These are phyloP conservation scores for Mycena sanguinolenta DNA, from an alignment of 768 basidiomycete genomes.

Conservation along the genomic window DNA sequence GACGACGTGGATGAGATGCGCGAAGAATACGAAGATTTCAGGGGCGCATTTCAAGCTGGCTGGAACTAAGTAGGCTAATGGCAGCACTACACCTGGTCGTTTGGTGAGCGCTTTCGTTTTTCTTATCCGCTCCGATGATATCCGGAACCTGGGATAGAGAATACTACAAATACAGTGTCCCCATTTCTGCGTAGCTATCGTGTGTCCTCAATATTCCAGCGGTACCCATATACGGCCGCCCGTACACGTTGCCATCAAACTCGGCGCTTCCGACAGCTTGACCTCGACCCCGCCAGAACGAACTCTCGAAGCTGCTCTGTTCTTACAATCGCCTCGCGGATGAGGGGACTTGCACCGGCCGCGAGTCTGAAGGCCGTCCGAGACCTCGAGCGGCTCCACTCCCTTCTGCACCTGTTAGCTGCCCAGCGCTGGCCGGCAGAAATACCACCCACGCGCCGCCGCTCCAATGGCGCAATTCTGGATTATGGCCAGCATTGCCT, in stretches of 20 bases:
- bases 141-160: constrained; percentile 18
- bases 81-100: too few relatives aligned
- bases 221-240: too few relatives aligned
- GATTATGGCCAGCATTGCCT: constrained; percentile 7
- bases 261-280: constrained; percentile 5
- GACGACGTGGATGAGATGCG: too few relatives aligned
- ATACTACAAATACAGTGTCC: constrained; percentile 18
- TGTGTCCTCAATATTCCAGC: not conserved
- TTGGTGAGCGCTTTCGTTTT: constrained; percentile 17
- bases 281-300: constrained; percentile 19
- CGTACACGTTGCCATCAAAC: too few relatives aligned
- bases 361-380: constrained; percentile 20
- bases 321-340: constrained; percentile 15
- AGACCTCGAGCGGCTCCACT: constrained; percentile 16
- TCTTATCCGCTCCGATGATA: constrained; percentile 15
- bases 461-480: not conserved
- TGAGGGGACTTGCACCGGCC: constrained; percentile 2
- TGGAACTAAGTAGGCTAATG: too few relatives aligned
- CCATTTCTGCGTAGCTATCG: constrained; percentile 13
- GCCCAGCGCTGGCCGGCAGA: too few relatives aligned
- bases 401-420: constrained; percentile 7
- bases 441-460: constrained; percentile 4
- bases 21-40: too few relatives aligned
- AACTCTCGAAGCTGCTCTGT: constrained; percentile 20
- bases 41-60: too few relatives aligned